These are phyloP conservation scores for Capsicum rhomboideum DNA, from an alignment of 257 asterid genomes.

Conservation along the genomic window DNA sequence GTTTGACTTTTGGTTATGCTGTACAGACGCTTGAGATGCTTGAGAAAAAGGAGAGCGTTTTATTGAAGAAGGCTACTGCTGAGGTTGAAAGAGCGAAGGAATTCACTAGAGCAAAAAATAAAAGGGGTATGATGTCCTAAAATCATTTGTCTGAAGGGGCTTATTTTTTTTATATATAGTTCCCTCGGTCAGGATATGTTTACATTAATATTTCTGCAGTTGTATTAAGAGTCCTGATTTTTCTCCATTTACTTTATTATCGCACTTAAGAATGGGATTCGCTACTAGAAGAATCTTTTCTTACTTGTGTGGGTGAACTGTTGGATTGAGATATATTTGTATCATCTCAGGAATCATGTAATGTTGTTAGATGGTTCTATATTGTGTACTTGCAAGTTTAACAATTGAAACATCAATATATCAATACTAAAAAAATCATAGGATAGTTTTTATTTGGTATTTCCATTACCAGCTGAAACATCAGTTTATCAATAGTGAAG, in stretches of 20 bases:
- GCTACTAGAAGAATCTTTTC: neutral
- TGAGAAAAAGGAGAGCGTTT: slow-evolving; percentile 71
- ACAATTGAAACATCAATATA: neutral
- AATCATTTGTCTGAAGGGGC: neutral
- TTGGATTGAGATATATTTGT: neutral
- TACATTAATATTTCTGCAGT: neutral
- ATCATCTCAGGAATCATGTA: neutral
- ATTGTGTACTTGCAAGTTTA: neutral
- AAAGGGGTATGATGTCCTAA: slow-evolving; percentile 42
- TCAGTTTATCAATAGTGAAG: neutral
- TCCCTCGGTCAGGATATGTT: neutral
- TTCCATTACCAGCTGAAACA: neutral
- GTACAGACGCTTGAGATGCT: slow-evolving; percentile 74
- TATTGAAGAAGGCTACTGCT: slow-evolving; percentile 55
- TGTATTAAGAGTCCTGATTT: neutral
- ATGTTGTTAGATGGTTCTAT: neutral
- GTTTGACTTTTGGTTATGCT: slow-evolving; percentile 1
- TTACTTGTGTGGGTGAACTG: neutral
- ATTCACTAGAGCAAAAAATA: slow-evolving; percentile 62
- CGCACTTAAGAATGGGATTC: neutral
- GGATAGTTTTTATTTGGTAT: neutral
- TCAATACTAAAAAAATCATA: neutral
- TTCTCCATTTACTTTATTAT: neutral
- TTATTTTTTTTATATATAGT: neutral
- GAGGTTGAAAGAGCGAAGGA: slow-evolving; percentile 79